Evolutionary conservation across 1,139 yeast species (phyloP), one percentile per base, ranked within the genome.

Genomic region (Suhomyces maxii): DNA sequence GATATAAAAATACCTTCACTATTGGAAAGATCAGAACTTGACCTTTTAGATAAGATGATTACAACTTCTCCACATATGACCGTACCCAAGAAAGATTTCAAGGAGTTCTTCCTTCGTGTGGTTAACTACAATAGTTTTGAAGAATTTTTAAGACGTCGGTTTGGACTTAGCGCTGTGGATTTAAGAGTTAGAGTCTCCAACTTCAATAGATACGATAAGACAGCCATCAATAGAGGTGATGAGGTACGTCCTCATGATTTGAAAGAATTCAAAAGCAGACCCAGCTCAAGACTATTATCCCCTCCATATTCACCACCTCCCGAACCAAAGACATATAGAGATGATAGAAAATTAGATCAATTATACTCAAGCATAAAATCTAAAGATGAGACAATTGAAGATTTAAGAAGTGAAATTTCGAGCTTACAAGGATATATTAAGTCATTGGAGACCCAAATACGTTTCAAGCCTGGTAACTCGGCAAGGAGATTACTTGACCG

Each of bases 41-140:
- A 54, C 10, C 44, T 67, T 6, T 52, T 73, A 28, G 55, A 57
- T 34, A 59, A 56, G 41, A 66, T 70, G 61, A 58, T 63, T 23
- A 54, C 53, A 11, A 61, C 58, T 26, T 63, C 60, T 36, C 73
- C 75, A 2, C 53, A 52, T 12, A 52, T 65, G 46, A 65, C 61
- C 44, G 52, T 74, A 11, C 59, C 58, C 44, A 63, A 60, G 45
- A 41, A 43, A 5, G 75, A 70, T 33, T 56, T 70, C 26, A 53
- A 54, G 40, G 56, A 54, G 32, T 72, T 73, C 48, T 40, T 74
- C 11, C 53, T 65, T 34, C 61, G 60, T 30, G 56, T 73, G 37
- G 71, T 65, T 2, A 60, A 60, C 6, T 53, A 54, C 33, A 34
- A 48, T 9, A 53, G 58, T 14, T 57, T 71, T 42, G 61, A 57